Evolutionary conservation across 164 flowering plant genomes (phyloP), one percentile per base, ranked within the genome.

Genomic region (Vitis amurensis): DNA sequence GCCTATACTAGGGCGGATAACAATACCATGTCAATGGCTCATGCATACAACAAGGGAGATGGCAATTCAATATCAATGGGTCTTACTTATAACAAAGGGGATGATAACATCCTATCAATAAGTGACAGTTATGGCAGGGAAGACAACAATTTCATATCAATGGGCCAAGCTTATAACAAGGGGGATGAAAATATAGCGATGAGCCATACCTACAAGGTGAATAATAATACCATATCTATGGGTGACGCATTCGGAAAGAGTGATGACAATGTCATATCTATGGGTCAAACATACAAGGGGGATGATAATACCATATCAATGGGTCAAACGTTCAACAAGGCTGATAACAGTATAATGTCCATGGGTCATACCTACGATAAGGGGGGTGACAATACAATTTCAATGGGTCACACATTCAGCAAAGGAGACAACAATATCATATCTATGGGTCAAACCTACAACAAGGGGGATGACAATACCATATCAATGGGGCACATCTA

Each of bases 161-260:
- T 80, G 77, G 78, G 73, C 44, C 79, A 76, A 48, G 48, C 81
- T 37, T 77, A 66, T 69, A 69, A 49, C 51, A 77, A 73, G 70
- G 80, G 68, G 55, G 71, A 60, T 55, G 73, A 60, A 3, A 48
- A 5, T 63, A 47, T 72, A 31, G 60, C 82, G 9, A 69, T 68
- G 14, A 70, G 76, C 49, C 81, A 77, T 23, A 17, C 64, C 17
- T 82, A 66, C 64, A 69, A 68, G 61, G 67, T 49, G 30, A 58
- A 63, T 61, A 53, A 64, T 11, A 55, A 50, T 63, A 52, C 64
- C 63, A 47, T 71, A 14, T 59, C 79, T 19, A 68, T 70, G 68
- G 51, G 59, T 60, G 72, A 73, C 17, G 15, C 70, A 59, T 83
- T 70, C 50, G 44, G 66, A 23, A 77, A 78, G 51, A 69, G 58